phyloP scores from a whole-genome alignment of 768 basidiomycete species.

The Lentinula detonsa region DNA sequence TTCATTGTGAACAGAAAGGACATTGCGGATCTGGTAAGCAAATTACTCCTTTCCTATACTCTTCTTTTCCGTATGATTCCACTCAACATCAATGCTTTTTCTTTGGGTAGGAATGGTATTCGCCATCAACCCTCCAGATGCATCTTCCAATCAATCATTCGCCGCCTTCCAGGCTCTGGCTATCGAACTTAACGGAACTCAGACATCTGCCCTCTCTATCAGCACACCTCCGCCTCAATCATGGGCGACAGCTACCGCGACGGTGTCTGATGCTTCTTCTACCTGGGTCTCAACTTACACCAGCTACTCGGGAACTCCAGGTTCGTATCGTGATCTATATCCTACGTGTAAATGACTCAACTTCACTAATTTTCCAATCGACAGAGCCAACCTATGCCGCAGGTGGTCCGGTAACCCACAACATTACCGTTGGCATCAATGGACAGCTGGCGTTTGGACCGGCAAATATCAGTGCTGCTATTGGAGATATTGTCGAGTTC shows the following conservation, averaged over 20 bases:
- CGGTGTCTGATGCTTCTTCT: conserved; percentile 26
- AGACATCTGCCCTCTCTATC: conserved; percentile 10
- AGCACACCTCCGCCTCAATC: conserved; percentile 23
- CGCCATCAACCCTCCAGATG: conserved; percentile 51
- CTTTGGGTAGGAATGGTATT: conserved; percentile 53
- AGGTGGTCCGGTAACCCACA: conserved; percentile 23
- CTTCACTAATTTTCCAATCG: neutral
- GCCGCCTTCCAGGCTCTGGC: conserved; percentile 43
- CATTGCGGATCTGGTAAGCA: conserved; percentile 41
- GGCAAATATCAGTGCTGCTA: conserved; percentile 30
- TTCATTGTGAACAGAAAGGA: conserved; percentile 45
- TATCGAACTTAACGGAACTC: conserved; percentile 27
- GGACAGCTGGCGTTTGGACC: conserved; percentile 28
- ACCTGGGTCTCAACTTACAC: conserved; percentile 34
- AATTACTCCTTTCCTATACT: too few species aligned
- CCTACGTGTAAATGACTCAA: neutral
- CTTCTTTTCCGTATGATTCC: neutral
- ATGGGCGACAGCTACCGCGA: conserved; percentile 33
- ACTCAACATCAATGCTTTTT: neutral
- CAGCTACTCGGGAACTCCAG: conserved; percentile 28
- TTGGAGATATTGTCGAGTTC: conserved; percentile 39
- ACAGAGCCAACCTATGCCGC: conserved; percentile 17
- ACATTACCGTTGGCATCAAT: conserved; percentile 33
- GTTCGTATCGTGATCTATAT: conserved; percentile 12
- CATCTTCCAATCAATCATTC: conserved; percentile 33